These are phyloP conservation scores for Arthrinium phaeospermum DNA, from an alignment of 2,329 filamentous ascomycete species.

Conservation along the genomic window DNA sequence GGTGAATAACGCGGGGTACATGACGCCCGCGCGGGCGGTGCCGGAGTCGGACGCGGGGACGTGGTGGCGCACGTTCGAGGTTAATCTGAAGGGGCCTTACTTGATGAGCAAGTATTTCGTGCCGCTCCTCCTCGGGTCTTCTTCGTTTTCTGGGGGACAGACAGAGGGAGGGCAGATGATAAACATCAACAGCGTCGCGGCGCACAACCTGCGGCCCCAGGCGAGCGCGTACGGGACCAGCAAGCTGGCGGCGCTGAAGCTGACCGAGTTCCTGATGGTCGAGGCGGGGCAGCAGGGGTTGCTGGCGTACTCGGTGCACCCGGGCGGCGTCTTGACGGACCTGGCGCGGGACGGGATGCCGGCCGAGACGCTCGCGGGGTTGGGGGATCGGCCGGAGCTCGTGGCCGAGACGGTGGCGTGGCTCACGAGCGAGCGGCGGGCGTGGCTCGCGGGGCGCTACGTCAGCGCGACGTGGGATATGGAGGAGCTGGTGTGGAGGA, in stretches of 20 bases:
- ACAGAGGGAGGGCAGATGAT: conserved; percentile 39
- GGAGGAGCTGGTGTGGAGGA: conserved; percentile 39
- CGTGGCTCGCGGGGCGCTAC: conserved; percentile 44
- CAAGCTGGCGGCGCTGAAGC: conserved; percentile 30
- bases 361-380: conserved; percentile 39
- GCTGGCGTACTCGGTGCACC: conserved; percentile 49
- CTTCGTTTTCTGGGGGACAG: background rate
- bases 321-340: conserved; percentile 48
- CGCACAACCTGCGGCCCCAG: conserved; percentile 35
- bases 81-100: conserved; percentile 56
- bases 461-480: conserved; percentile 47
- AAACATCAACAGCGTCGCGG: conserved; percentile 48
- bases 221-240: conserved; percentile 48
- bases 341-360: conserved; percentile 35
- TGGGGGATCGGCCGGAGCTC: conserved; percentile 35
- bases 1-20: conserved; percentile 20
- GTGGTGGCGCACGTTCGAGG: conserved; percentile 49
- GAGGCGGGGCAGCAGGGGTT: conserved; percentile 50
- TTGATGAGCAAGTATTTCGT: conserved; percentile 52
- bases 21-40: conserved; percentile 31
- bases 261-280: conserved; percentile 50
- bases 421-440: conserved; percentile 35
- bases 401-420: conserved; percentile 39
- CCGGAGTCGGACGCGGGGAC: conserved; percentile 36
- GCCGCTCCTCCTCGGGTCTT: conserved; percentile 42